A percentile compares a stretch with the other conserved stretches of the same genome.
These are phyloP conservation scores for Diaporthe sp. DNA, from an alignment of 2,329 filamentous ascomycete species.

Conservation along the genomic window DNA sequence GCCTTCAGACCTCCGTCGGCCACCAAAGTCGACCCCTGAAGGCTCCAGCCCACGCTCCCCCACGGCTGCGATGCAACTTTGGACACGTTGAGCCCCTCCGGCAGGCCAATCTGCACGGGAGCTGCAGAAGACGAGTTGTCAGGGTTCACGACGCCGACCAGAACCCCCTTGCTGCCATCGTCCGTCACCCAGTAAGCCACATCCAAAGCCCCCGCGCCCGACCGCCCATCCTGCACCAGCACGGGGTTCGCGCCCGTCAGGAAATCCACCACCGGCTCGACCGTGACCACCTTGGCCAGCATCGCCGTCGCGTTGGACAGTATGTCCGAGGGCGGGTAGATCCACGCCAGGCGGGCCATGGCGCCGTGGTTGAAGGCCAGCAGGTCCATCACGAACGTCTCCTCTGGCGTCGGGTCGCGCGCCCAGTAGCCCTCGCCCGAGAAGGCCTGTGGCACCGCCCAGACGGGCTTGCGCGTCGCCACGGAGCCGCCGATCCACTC, in stretches of 20 bases:
- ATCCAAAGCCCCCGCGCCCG: conserved; percentile 48
- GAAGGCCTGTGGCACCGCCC: conserved; percentile 61
- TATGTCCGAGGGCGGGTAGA: conserved; percentile 57
- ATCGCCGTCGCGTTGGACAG: conserved; percentile 56
- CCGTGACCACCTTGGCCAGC: conserved; percentile 56
- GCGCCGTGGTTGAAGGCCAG: conserved; percentile 62
- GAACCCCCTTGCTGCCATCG: conserved; percentile 43
- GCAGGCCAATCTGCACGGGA: conserved; percentile 43
- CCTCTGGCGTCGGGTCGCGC: conserved; percentile 59
- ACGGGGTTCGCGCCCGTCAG: conserved; percentile 52
- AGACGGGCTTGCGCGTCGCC: conserved; percentile 63
- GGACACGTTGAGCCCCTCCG: conserved; percentile 38
- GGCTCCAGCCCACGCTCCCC: conserved; percentile 47
- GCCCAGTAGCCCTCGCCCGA: conserved; percentile 63
- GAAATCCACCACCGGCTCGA: conserved; percentile 55
- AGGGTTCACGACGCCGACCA: conserved; percentile 56
- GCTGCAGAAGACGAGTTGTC: conserved; percentile 44
- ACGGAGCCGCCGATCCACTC: conserved; percentile 59
- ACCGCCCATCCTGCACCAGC: conserved; percentile 43
- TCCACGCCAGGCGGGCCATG: conserved; percentile 60
- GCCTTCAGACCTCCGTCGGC: conserved; percentile 27
- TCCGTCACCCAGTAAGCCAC: conserved; percentile 53
- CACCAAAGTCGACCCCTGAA: conserved; percentile 41
- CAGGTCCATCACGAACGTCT: conserved; percentile 60
- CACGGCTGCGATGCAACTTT: conserved; percentile 45